Base-by-base conservation (phyloP, 306 rosid species). In the Rosa chinensis region DNA sequence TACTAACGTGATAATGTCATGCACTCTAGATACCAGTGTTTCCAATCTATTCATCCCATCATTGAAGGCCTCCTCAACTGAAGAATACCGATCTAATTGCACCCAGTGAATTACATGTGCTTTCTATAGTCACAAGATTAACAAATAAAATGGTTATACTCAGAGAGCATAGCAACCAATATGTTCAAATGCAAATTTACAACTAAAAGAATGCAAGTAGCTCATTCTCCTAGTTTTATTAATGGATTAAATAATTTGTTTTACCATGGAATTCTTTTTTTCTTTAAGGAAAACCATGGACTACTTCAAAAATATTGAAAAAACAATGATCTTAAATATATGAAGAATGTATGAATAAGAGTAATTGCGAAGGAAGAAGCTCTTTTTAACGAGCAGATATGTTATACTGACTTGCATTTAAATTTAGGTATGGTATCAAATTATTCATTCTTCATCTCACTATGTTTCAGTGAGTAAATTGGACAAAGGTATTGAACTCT, bases 31-130 rank as follows among this genome's bases (percentile, higher is more conserved):
- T 48, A 92, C 88, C 58, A 92, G 86, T 43, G 82, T 78, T 83
- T 90, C 92, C 86, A 92, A 79, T 32, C 82, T 81, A 39, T 73
- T 82, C 59, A 77, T 82, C 79, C 97, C 97, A 82, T 88, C 96
- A 66, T 79, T 76, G 81, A 87, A 89, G 55, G 97, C 97, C 77
- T 90, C 90, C 78, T 89, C 87, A 61, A 89, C 87, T 53, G 97
- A 90, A 79, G 93, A 85, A 83, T 88, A 92, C 66, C 63, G 90
- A 84, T 92, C 97, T 76, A 90, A 79, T 79, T 84, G 97, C 74
- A 92, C 97, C 97, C 97, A 92, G 81, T 90, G 96, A 85, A 92
- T 90, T 82, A 90, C 89, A 74, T 80, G 90, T 77, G 91, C 98
- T 95, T 90, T 93, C 99, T 95, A 88, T 77, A 72, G 74, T 74